Evolutionary conservation across 108 stramenopile genomes (phyloP), one percentile per base, ranked within the genome.

Genomic region (Pseudonitzschia delicatissima): DNA sequence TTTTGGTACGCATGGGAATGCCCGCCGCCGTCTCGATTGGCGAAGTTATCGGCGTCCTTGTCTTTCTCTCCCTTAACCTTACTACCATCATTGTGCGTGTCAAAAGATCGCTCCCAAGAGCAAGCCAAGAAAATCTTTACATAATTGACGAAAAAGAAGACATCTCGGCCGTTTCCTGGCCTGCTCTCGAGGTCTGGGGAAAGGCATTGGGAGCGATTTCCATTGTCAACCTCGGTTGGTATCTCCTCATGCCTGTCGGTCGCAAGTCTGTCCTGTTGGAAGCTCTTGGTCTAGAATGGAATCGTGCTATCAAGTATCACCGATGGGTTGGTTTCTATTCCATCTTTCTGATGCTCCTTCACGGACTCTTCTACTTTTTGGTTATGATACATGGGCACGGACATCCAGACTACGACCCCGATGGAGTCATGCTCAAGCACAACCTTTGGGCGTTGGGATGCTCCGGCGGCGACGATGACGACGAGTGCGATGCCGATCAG

Each of bases 221-320:
- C 26, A 53, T 53, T 31, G 15, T 53, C 26, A 53, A 53, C 15
- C 52, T 53, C 52, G 52, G 52, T 4, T 53, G 52, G 52, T 53
- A 53, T 28, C 52, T 53, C 26, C 29, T 53, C 26, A 28, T 53
- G 29, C 52, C 52, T 27, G 27, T 53, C 27, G 52, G 52, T 25
- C 26, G 29, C 6, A 53, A 28, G 15, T 53, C 52, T 28, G 52
- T 53, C 26, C 26, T 53, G 13, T 26, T 25, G 12, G 52, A 53
- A 31, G 21, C 52, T 6, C 28, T 53, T 8, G 26, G 52, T 13
- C 9, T 53, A 7, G 23, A 21, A 5, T 53, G 52, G 52, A 26
- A 53, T 4, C 52, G 52, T 4, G 52, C 52, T 13, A 31, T 53
- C 52, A 53, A 53, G 26, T 53, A 53, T 26, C 52, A 53, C 29